Percentiles rank a stretch among this genome's conserved stretches.
Conservation (phyloP, 306 rosid genomes). For the Quercus parvula region DNA sequence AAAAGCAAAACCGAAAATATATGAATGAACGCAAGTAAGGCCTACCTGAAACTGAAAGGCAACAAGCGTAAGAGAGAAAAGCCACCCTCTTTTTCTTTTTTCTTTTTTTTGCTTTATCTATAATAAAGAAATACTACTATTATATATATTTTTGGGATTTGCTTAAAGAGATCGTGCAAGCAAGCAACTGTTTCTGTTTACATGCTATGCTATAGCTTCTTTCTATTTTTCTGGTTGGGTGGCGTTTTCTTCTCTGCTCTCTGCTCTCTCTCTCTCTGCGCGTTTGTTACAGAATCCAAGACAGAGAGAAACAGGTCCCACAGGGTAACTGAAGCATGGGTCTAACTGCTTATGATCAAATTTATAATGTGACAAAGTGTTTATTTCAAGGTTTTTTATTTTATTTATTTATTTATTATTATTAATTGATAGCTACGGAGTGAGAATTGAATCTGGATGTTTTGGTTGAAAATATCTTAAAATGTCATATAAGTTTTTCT, state of each 20-base stretch:
- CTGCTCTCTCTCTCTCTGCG: constrained; percentile 15
- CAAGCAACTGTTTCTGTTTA: constrained; percentile 47
- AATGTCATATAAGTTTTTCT: no score
- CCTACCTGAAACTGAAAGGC: neutral
- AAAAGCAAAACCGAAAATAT: constrained; percentile 19
- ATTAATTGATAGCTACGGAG: no score
- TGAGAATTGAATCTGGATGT: no score
- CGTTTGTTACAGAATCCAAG: constrained; percentile 43
- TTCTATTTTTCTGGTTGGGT: neutral
- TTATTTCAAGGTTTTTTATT: no score
- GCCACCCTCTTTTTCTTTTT: neutral
- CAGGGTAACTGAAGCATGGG: neutral
- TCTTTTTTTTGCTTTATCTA: neutral
- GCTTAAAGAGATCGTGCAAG: constrained; percentile 52
- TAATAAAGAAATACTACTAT: neutral
- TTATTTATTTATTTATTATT: no score
- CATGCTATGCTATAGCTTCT: constrained; percentile 1
- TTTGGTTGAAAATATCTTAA: no score
- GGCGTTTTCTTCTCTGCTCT: constrained; percentile 22
- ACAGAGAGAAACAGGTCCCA: constrained; percentile 5
- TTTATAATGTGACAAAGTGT: neutral
- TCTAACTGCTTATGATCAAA: no score
- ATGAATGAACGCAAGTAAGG: constrained; percentile 3
- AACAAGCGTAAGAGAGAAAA: neutral
- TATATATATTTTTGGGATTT: constrained; percentile 13